Evolutionary conservation across 2,329 filamentous ascomycete genomes (phyloP), one percentile per base, ranked within the genome.

Genomic region (Spiromastix sp.): DNA sequence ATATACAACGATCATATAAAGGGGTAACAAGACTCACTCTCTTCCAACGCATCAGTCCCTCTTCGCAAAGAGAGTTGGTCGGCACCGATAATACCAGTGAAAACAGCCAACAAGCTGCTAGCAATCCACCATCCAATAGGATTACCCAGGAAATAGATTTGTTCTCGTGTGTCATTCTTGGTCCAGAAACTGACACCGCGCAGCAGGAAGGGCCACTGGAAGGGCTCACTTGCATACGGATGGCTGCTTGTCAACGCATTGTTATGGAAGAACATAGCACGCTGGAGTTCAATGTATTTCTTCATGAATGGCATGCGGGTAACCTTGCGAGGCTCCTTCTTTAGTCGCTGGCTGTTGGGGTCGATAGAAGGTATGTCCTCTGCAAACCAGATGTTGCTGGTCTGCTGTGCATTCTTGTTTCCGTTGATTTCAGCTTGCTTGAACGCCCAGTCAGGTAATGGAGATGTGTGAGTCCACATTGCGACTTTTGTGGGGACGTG

Each of bases 171-270:
- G 37, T 93, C 85, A 58, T 85, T 86, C 57, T 96, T 83, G 6
- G 91, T 98, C 91, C 91, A 98, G 79, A 98, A 98, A 63, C 86
- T 95, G 49, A 98, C 89, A 63, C 91, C 91, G 19, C 91, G 81
- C 38, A 98, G 76, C 55, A 98, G 72, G 74, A 98, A 96, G 1
- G 91, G 91, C 91, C 91, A 98, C 55, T 93, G 85, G 66, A 93
- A 91, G 5, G 91, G 91, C 57, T 87, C 81, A 50, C 85, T 94
- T 27, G 91, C 77, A 59, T 98, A 98, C 1, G 91, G 91, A 60
- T 98, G 91, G 56, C 85, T 93, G 66, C 86, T 93, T 29, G 91
- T 98, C 55, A 98, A 69, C 51, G 93, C 89, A 61, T 87, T 96
- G 73, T 98, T 98, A 71, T 98, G 91, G 73, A 83, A 89, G 73